Base-by-base conservation (phyloP, 305 asterid genomes). In the Fraxinus paxiana region DNA sequence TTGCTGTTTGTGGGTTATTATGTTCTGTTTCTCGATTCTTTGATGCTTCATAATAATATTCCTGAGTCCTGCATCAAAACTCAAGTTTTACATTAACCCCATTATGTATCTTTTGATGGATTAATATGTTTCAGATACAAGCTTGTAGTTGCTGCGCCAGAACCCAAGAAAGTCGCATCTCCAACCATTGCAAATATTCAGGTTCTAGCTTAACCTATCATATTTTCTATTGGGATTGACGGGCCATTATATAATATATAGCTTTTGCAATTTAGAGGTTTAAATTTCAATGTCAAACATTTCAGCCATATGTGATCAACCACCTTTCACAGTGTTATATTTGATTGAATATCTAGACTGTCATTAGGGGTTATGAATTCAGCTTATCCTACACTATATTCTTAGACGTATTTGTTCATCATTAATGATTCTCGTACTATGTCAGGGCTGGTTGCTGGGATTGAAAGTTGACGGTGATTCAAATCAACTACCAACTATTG, bases 101-200 rank as follows among this genome's bases (percentile, higher is more conserved):
- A 28, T 46, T 13, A 31, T 81, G 38, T 71, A 26, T 28, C 73
- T 67, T 65, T 83, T 82, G 28, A 73, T 41, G 77, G 75, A n/a
- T 61, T 75, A 26, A 73, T 35, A 61, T 73, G 69, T 80, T 84
- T 87, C 95, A 96, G 99, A 76, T 96, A 94, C 91, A 96, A 96
- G 91, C 94, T 96, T 85, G 92, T 67, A 4, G 73, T 28, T 67
- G 10, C 95, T 80, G 93, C 95, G 38, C 88, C 94, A 70, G 97
- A 92, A 83, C 98, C 98, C 81, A 92, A 85, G 92, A 96, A 92
- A 90, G 88, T 96, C 85, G 93, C 89, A 83, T 90, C 98, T 82
- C 98, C 99, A 65, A 84, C 95, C 82, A 87, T 92, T 54, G 48
- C 89, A 84, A 96, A 96, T 88, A 91, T 96, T 77, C 99, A 96